Evolutionary conservation across 2,329 filamentous ascomycete species (phyloP).

Genomic region (Colletotrichum lindemuthianum): DNA sequence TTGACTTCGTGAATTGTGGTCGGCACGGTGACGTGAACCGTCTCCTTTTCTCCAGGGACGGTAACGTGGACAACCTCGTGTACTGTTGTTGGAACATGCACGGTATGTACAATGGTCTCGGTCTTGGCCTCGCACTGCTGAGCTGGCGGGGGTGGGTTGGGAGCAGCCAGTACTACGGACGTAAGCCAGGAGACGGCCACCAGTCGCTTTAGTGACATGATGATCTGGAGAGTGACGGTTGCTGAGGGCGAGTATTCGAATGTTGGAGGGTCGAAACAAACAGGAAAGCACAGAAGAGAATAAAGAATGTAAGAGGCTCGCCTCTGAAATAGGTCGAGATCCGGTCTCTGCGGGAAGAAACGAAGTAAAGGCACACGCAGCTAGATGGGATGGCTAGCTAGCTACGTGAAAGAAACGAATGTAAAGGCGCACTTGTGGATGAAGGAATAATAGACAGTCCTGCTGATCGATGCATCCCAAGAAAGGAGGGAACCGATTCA

Average conservation of each 20-base stretch:
- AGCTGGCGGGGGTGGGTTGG: constrained; percentile 23
- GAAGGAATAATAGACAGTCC: constrained; percentile 32
- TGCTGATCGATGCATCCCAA: constrained; percentile 29
- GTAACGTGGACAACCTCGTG: constrained; percentile 23
- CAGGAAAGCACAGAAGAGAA: constrained; percentile 18
- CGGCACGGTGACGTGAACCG: constrained; percentile 26
- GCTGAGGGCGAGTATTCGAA: neutral
- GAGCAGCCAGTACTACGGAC: constrained; percentile 23
- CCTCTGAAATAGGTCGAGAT: constrained; percentile 35
- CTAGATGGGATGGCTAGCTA: constrained; percentile 10
- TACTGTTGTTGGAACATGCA: constrained; percentile 31
- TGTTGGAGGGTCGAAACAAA: neutral
- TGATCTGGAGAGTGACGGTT: neutral
- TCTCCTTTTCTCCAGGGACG: constrained; percentile 17
- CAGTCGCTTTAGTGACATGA: constrained; percentile 23
- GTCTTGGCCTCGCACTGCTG: constrained; percentile 22
- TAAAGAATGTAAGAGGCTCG: constrained; percentile 35
- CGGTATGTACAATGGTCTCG: constrained; percentile 31
- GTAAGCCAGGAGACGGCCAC: constrained; percentile 28
- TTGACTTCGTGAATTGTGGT: constrained; percentile 22
- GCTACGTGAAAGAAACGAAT: constrained; percentile 30
- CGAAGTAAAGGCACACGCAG: constrained; percentile 22
- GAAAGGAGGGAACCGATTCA: constrained; percentile 21
- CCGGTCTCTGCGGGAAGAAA: constrained; percentile 34
- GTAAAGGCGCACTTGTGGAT: constrained; percentile 19